These are phyloP conservation scores for Malus hybrid DNA, from an alignment of 331 rosid species.

Conservation along the genomic window DNA sequence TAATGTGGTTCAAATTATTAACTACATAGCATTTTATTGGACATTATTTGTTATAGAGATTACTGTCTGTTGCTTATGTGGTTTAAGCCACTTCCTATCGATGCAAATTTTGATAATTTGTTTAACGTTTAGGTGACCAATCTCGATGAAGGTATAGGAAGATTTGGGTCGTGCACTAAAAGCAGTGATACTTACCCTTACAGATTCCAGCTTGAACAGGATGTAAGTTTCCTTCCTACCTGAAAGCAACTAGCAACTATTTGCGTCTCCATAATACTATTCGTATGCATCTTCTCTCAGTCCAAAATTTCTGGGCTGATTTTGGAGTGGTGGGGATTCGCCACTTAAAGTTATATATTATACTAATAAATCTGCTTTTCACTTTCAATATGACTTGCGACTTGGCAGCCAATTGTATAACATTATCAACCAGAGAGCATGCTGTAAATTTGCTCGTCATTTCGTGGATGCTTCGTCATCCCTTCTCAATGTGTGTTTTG, in stretches of 20 bases:
- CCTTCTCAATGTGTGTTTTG: neutral
- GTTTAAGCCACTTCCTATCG: neutral
- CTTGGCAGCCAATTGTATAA: neutral
- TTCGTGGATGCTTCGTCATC: neutral
- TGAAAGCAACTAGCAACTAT: neutral
- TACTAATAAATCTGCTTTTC: no score
- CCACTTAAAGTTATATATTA: no score
- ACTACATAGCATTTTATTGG: neutral
- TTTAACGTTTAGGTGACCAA: conserved; percentile 31
- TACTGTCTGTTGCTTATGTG: neutral
- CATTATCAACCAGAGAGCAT: neutral
- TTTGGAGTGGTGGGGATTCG: no score
- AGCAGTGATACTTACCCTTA: conserved; percentile 22
- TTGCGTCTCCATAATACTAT: neutral
- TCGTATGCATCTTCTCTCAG: neutral
- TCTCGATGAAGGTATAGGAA: conserved; percentile 16
- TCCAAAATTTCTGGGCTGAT: neutral
- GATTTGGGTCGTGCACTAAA: conserved; percentile 20
- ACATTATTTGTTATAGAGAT: neutral
- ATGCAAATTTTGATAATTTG: conserved; percentile 10
- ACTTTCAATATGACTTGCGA: neutral
- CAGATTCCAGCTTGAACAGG: conserved; percentile 65
- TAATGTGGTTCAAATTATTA: neutral
- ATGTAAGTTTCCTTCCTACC: conserved; percentile 40
- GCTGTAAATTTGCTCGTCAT: neutral